These are phyloP conservation scores for Stemphylium lycopersici DNA, from an alignment of 2,329 filamentous ascomycete species.

Conservation along the genomic window DNA sequence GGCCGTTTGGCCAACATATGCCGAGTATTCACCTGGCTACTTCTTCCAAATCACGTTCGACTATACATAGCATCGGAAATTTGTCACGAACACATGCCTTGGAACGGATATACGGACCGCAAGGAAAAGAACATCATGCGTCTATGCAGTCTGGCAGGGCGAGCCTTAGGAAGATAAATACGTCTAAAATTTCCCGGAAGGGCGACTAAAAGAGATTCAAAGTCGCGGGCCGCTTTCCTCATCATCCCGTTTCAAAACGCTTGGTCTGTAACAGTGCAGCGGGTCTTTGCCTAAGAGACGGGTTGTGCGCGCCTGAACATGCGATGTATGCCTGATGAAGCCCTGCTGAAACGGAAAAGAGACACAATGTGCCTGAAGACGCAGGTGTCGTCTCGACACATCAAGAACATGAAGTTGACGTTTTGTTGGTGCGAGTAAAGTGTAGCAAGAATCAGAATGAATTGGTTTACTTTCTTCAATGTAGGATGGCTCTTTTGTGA, in stretches of 20 bases:
- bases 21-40: neutral
- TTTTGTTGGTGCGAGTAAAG: too few species aligned
- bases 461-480: too few species aligned
- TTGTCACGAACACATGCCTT: neutral
- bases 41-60: neutral
- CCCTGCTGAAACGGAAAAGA: conserved; percentile 29
- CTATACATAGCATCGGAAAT: neutral
- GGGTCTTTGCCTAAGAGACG: neutral
- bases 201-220: neutral
- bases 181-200: too few species aligned
- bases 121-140: neutral
- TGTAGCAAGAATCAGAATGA: too few species aligned
- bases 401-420: too few species aligned
- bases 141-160: neutral
- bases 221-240: neutral
- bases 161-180: neutral
- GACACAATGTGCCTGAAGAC: conserved; percentile 27
- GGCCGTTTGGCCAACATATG: too few species aligned
- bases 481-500: too few species aligned
- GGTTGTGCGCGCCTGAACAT: conserved; percentile 10
- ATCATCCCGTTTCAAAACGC: conserved; percentile 7
- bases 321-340: conserved; percentile 17
- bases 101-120: neutral
- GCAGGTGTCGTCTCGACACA: neutral
- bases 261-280: conserved; percentile 1